Conservation (phyloP, 805 yeast genomes). For the Limtongia smithiae region DNA sequence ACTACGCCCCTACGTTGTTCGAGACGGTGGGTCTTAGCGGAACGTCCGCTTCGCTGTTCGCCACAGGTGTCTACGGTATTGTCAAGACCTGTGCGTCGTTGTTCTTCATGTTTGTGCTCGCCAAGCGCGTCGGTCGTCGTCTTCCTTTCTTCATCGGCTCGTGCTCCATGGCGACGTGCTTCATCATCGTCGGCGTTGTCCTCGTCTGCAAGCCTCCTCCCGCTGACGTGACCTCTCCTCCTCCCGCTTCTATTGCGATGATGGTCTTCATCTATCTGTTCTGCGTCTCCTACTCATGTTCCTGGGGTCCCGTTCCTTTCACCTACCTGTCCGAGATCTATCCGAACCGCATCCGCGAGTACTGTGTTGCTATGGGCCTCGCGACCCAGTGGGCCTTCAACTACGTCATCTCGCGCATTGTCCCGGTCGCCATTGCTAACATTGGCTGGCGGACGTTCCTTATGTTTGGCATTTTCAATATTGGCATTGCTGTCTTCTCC, state of each 20-base stretch:
- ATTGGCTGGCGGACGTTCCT: constrained; percentile 28
- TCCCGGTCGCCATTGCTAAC: constrained; percentile 19
- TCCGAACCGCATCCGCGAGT: constrained; percentile 25
- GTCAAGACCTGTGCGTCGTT: constrained; percentile 29
- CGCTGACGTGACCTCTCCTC: constrained; percentile 6
- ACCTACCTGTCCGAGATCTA: constrained; percentile 24
- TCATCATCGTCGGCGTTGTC: constrained; percentile 30
- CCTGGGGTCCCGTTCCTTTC: constrained; percentile 28
- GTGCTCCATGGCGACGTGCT: constrained; percentile 26
- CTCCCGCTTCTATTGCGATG: constrained; percentile 20
- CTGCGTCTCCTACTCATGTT: constrained; percentile 18
- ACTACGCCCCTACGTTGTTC: constrained; percentile 47
- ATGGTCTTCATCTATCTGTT: constrained; percentile 24
- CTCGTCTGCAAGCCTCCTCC: constrained; percentile 14
- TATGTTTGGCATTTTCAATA: constrained; percentile 26
- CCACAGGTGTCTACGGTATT: constrained; percentile 28
- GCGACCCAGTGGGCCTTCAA: constrained; percentile 28
- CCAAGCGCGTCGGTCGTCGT: constrained; percentile 33
- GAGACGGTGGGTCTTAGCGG: constrained; percentile 48
- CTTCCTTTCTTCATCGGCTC: constrained; percentile 30
- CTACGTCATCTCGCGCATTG: constrained; percentile 19
- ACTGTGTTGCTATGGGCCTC: constrained; percentile 24
- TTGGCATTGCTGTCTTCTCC: constrained; percentile 44
- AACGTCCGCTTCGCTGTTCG: constrained; percentile 29
- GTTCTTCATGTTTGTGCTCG: constrained; percentile 29